Evolutionary conservation across 139 green algal species (phyloP).

Genomic region (Edaphochlamys debaryana): DNA sequence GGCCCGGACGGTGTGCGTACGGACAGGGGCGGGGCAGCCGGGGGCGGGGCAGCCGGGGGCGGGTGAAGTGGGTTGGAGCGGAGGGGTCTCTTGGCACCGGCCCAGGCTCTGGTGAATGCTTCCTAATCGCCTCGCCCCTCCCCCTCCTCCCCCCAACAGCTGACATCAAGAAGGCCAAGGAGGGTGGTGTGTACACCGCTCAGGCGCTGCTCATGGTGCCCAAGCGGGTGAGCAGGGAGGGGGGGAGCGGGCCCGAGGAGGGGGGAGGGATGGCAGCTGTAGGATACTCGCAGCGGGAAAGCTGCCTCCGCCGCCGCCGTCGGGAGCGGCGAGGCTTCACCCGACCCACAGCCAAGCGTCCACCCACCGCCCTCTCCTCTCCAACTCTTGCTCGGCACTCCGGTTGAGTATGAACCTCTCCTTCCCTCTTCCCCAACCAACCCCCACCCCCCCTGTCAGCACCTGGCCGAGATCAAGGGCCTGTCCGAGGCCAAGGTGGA

Average conservation of each 20-base stretch:
- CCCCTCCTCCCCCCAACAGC: conserved; percentile 32
- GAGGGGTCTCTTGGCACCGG: no score
- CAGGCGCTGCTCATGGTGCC: conserved; percentile 85
- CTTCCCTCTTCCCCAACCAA: neutral
- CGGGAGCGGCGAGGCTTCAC: no score
- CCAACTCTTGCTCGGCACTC: no score
- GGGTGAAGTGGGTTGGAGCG: no score
- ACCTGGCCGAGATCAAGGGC: conserved; percentile 89
- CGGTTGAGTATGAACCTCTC: no score
- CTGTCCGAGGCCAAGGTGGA: conserved; percentile 94
- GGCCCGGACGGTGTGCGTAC: neutral
- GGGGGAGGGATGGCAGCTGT: neutral
- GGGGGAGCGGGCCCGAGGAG: neutral
- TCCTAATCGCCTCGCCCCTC: no score
- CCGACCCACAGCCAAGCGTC: no score
- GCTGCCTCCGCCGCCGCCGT: no score
- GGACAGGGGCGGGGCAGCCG: neutral
- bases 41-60: neutral
- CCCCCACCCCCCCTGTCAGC: conserved; percentile 56
- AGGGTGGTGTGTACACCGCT: conserved; percentile 83
- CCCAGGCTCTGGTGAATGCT: no score
- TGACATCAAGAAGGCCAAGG: conserved; percentile 94
- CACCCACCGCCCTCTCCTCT: no score
- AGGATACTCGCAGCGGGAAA: neutral
- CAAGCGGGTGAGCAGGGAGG: conserved; percentile 71